Percentiles rank a stretch among this genome's conserved stretches.
Conservation (phyloP, 495 filamentous ascomycete genomes). For the Tetracladium marchalianum region DNA sequence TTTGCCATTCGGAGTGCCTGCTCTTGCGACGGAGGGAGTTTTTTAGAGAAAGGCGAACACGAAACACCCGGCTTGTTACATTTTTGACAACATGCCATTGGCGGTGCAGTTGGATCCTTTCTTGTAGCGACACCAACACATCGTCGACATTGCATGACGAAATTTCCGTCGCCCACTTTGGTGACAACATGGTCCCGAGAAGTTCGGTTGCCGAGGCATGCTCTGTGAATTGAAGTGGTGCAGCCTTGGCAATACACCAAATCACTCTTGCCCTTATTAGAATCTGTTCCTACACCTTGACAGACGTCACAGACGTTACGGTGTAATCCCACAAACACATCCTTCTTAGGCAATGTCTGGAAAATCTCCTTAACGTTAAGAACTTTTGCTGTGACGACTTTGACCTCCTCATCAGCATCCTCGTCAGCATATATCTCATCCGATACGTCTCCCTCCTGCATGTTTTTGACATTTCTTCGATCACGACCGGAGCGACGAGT, state of each 20-base stretch:
- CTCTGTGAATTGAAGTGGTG: constrained; percentile 67
- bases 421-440: constrained; percentile 43
- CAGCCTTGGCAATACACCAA: constrained; percentile 90
- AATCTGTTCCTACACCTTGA: constrained; percentile 35
- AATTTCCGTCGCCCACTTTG: constrained; percentile 67
- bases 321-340: constrained; percentile 59
- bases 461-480: constrained; percentile 37
- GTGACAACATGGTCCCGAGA: constrained; percentile 83
- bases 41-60: constrained; percentile 56
- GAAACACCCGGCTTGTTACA: constrained; percentile 54
- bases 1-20: constrained; percentile 72
- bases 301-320: constrained; percentile 67
- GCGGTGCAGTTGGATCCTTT: constrained; percentile 59
- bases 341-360: constrained; percentile 37
- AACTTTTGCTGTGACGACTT: constrained; percentile 35
- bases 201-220: constrained; percentile 66
- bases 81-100: constrained; percentile 55
- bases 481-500: constrained; percentile 42
- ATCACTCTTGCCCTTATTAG: constrained; percentile 42
- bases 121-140: constrained; percentile 59
- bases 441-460: constrained; percentile 58
- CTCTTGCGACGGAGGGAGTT: constrained; percentile 66
- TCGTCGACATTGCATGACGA: constrained; percentile 82
- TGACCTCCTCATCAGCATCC: constrained; percentile 45
- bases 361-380: constrained; percentile 63